Conservation (phyloP, 352 stramenopile species). For the Pythium guiyangense region DNA sequence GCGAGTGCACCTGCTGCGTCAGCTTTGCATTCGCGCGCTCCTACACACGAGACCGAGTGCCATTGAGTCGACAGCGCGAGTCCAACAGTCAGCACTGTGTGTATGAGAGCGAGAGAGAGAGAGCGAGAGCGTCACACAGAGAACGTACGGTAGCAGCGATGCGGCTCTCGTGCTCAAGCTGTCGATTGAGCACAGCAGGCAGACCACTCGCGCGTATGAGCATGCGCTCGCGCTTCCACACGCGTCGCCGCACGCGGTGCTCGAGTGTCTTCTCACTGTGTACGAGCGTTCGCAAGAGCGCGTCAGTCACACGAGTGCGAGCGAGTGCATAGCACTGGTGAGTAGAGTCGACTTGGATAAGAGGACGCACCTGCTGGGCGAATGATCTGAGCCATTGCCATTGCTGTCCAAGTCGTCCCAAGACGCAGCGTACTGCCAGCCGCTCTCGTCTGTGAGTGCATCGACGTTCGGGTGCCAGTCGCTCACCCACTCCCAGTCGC, state of each 20-base stretch:
- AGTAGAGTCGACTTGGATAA: too few species aligned
- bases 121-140: conserved; percentile 11
- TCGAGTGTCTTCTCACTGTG: conserved; percentile 29
- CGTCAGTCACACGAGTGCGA: not conserved
- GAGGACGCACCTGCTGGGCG: conserved; percentile 8
- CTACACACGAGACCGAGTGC: conserved; percentile 13
- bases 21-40: conserved; percentile 53
- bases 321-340: not conserved
- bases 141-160: conserved; percentile 27
- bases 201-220: conserved; percentile 30
- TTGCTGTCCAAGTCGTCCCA: conserved; percentile 27
- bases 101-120: too few species aligned
- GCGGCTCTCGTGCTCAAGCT: conserved; percentile 27
- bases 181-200: conserved; percentile 20
- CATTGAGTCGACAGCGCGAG: not conserved
- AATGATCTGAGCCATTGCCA: not conserved
- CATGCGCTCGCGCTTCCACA: conserved; percentile 57
- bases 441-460: conserved; percentile 40
- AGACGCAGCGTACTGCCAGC: conserved; percentile 49
- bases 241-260: conserved; percentile 38
- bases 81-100: not conserved
- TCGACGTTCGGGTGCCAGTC: conserved; percentile 43
- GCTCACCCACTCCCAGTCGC: conserved; percentile 59
- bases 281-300: not conserved
- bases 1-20: conserved; percentile 42